These are phyloP conservation scores for Mycena sanguinolenta DNA, from an alignment of 768 basidiomycete species.

Conservation along the genomic window DNA sequence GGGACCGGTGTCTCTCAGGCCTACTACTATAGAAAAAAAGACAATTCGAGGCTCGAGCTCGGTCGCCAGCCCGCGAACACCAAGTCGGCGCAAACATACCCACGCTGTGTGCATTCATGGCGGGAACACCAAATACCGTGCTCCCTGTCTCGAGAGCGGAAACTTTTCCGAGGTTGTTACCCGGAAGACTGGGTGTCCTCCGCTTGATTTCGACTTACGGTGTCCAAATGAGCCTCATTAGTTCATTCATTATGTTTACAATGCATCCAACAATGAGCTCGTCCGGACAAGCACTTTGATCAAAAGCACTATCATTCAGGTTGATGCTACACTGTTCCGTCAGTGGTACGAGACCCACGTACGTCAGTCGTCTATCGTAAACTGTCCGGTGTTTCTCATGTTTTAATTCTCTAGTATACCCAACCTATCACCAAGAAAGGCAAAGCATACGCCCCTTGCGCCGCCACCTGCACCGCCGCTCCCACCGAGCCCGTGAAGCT, in stretches of 20 bases:
- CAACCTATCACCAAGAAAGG: slow-evolving; percentile 94
- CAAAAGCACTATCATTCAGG: slow-evolving; percentile 95
- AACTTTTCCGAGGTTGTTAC: slow-evolving; percentile 98
- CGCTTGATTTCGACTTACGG: slow-evolving; percentile 52
- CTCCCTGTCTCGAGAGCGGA: slow-evolving; percentile 94
- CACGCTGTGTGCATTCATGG: slow-evolving; percentile 96
- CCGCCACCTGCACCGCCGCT: slow-evolving; percentile 58
- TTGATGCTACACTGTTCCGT: slow-evolving; percentile 98
- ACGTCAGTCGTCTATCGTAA: slow-evolving; percentile 50
- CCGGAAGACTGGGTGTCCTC: slow-evolving; percentile 96
- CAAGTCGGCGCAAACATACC: slow-evolving; percentile 95
- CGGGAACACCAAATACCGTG: slow-evolving; percentile 95
- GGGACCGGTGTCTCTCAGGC: slow-evolving; percentile 92
- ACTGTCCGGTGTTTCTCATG: slow-evolving; percentile 20
- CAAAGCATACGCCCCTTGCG: slow-evolving; percentile 66
- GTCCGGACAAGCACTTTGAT: slow-evolving; percentile 99
- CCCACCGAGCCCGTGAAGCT: slow-evolving; percentile 79
- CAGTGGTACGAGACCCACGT: slow-evolving; percentile 99
- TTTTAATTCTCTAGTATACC: slow-evolving; percentile 84
- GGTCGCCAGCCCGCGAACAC: slow-evolving; percentile 98
- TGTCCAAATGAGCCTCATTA: slow-evolving; percentile 5
- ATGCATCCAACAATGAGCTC: slow-evolving; percentile 99
- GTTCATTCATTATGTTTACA: slow-evolving; percentile 84
- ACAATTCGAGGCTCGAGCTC: slow-evolving; percentile 99
- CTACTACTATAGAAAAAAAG: slow-evolving; percentile 99